Percentiles rank a stretch among this genome's conserved stretches.
phyloP scores from a whole-genome alignment of 352 stramenopile species.

The Globisporangium paddicum region DNA sequence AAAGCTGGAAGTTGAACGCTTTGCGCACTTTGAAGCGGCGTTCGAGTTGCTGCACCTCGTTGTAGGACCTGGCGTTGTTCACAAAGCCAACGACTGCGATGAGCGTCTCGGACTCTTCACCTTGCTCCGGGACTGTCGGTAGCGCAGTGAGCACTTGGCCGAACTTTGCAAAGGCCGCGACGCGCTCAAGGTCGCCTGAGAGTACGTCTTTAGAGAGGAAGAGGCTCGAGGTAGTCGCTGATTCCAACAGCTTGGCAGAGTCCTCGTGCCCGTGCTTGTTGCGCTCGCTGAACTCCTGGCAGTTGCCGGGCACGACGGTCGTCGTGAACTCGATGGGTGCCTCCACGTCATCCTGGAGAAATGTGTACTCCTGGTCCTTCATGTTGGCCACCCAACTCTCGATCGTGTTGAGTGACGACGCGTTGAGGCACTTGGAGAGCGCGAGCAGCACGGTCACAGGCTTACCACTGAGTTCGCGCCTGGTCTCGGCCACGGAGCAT shows the following conservation, averaged over 20 bases:
- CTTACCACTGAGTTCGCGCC: slow-evolving; percentile 9
- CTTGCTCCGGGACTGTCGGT: neutral
- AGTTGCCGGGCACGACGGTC: slow-evolving; percentile 28
- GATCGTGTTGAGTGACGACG: slow-evolving; percentile 29
- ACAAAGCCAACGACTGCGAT: slow-evolving; percentile 18
- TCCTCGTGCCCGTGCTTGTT: slow-evolving; percentile 15
- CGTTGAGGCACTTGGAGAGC: slow-evolving; percentile 61
- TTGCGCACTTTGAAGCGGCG: slow-evolving; percentile 9
- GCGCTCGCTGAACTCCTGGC: slow-evolving; percentile 23
- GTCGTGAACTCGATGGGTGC: slow-evolving; percentile 7
- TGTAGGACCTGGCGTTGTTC: slow-evolving; percentile 15
- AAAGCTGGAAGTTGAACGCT: slow-evolving; percentile 17
- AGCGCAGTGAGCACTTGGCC: slow-evolving; percentile 9
- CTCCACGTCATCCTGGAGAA: slow-evolving; percentile 6
- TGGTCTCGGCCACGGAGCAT: slow-evolving; percentile 7
- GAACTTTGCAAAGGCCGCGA: slow-evolving; percentile 4
- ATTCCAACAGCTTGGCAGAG: neutral
- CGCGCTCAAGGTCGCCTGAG: slow-evolving; percentile 3
- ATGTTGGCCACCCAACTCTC: slow-evolving; percentile 38
- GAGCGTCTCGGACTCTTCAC: neutral
- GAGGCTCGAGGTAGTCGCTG: neutral
- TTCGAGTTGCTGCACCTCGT: slow-evolving; percentile 17
- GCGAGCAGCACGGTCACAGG: slow-evolving; percentile 39
- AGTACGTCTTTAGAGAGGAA: slow-evolving; percentile 1
- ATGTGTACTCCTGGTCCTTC: slow-evolving; percentile 13